These are phyloP conservation scores for Trichosporon asahii DNA, from an alignment of 1,284 basidiomycete genomes.

Conservation along the genomic window DNA sequence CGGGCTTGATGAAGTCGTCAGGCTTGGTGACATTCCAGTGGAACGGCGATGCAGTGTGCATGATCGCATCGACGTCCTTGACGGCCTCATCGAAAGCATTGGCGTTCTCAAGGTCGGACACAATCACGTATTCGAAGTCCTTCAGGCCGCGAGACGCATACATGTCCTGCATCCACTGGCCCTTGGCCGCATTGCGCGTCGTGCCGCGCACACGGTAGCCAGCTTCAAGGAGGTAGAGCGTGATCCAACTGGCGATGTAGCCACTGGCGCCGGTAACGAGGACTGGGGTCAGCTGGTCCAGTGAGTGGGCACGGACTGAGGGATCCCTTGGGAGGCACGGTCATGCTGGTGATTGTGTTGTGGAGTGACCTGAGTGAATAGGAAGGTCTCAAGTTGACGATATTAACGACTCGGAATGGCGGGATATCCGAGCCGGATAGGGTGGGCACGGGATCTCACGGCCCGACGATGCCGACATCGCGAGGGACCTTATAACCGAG, in stretches of 20 bases:
- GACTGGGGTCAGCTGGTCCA: constrained; percentile 21
- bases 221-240: constrained; percentile 37
- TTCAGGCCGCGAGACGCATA: constrained; percentile 36
- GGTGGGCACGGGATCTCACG: neutral
- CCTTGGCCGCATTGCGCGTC: constrained; percentile 50
- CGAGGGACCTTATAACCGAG: neutral
- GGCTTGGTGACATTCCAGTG: constrained; percentile 31
- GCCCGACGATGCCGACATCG: neutral
- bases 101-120: constrained; percentile 58
- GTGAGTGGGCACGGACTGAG: constrained; percentile 8
- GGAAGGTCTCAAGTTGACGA: neutral
- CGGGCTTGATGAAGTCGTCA: constrained; percentile 52
- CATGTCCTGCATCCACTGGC: constrained; percentile 48
- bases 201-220: constrained; percentile 52
- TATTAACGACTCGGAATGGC: neutral
- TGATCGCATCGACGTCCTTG: constrained; percentile 45
- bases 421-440: constrained; percentile 11
- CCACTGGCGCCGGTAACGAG: constrained; percentile 47
- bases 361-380: neutral
- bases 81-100: constrained; percentile 53
- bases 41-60: constrained; percentile 35
- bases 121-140: constrained; percentile 56
- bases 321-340: constrained; percentile 21
- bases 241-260: constrained; percentile 44
- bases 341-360: constrained; percentile 13